These are phyloP conservation scores for Nematodospora valgi DNA, from an alignment of 805 yeast species.

Conservation along the genomic window DNA sequence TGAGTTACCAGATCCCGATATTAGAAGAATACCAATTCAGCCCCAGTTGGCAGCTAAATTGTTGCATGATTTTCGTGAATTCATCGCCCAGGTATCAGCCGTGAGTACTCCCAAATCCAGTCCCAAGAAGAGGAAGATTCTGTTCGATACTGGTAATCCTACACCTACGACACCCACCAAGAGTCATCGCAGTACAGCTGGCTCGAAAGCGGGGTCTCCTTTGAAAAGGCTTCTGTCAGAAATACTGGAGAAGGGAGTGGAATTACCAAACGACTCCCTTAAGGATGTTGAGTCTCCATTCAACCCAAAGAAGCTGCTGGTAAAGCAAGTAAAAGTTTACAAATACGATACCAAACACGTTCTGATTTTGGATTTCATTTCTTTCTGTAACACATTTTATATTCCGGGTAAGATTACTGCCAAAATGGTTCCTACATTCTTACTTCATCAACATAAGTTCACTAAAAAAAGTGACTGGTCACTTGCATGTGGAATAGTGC, in stretches of 20 bases:
- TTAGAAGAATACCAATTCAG: conserved; percentile 58
- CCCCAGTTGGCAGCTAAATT: conserved; percentile 39
- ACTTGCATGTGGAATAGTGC: conserved; percentile 61
- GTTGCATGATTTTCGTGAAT: conserved; percentile 44
- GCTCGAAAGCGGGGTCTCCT: conserved; percentile 35
- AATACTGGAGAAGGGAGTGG: not conserved
- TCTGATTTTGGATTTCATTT: conserved; percentile 32
- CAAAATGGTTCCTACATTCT: conserved; percentile 48
- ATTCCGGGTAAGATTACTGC: conserved; percentile 53
- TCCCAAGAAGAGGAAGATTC: conserved; percentile 19
- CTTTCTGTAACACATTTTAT: conserved; percentile 61
- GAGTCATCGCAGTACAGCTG: conserved; percentile 24
- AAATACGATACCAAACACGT: conserved; percentile 21
- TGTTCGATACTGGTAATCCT: too few species aligned
- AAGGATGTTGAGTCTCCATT: conserved; percentile 26
- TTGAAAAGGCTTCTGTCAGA: conserved; percentile 24
- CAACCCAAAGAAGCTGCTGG: conserved; percentile 16
- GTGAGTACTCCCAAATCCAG: conserved; percentile 18
- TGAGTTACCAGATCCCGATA: conserved; percentile 46
- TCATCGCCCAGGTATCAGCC: conserved; percentile 24
- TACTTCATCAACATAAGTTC: conserved; percentile 48
- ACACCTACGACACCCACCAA: conserved; percentile 14
- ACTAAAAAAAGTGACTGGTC: conserved; percentile 62
- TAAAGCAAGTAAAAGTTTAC: conserved; percentile 5
- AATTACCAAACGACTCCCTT: not conserved